A percentile compares a stretch with the other conserved stretches of the same genome.
Evolutionary conservation across 129 eudicot genomes (phyloP).

Genomic region (Tanacetum coccineum): DNA sequence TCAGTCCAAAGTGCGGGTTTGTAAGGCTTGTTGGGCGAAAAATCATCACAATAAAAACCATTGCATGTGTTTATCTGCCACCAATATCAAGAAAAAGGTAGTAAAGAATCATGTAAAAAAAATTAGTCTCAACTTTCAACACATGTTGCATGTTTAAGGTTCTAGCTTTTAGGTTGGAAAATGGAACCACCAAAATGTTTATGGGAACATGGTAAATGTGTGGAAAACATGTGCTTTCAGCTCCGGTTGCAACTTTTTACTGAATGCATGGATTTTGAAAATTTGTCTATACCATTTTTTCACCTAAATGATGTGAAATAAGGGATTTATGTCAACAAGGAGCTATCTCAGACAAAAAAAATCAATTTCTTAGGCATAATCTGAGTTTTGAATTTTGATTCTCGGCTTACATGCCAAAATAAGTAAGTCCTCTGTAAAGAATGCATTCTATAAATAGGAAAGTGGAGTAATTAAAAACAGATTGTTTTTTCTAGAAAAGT

Average conservation of each 20-base stretch:
- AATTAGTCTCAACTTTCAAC: constrained; percentile 8
- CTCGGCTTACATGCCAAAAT: background rate
- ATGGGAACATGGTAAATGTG: background rate
- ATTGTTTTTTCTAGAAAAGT: background rate
- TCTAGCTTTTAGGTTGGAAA: background rate
- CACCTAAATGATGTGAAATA: too few relatives aligned
- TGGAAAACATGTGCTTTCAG: background rate
- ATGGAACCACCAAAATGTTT: background rate
- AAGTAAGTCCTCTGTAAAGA: background rate
- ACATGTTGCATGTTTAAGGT: background rate
- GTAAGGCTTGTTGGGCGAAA: constrained; percentile 81
- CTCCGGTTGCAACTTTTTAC: too few relatives aligned
- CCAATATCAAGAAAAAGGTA: background rate
- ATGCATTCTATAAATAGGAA: background rate
- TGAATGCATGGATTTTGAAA: background rate
- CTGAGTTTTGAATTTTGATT: background rate
- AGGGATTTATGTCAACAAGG: too few relatives aligned
- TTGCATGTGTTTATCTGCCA: constrained; percentile 92
- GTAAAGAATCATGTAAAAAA: constrained; percentile 11
- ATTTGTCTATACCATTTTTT: background rate
- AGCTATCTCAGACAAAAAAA: too few relatives aligned
- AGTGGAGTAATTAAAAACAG: background rate
- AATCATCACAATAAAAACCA: constrained; percentile 87
- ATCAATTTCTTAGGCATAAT: background rate
- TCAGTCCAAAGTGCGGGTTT: constrained; percentile 95